Conservation (phyloP, 495 filamentous ascomycete genomes). For the Bathelium albidoporum region DNA sequence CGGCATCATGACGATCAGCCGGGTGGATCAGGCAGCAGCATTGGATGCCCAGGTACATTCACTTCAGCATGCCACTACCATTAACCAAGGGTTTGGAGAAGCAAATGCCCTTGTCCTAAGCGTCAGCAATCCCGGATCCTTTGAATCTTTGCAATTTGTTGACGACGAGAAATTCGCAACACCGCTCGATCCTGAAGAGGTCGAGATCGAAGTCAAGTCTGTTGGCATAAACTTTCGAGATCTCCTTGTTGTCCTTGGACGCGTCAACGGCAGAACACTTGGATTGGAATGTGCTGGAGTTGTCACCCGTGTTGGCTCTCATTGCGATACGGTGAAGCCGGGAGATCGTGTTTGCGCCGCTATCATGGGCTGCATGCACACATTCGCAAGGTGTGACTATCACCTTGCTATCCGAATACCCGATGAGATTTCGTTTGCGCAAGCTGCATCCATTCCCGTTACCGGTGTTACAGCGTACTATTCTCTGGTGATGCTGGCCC, state of each 20-base stretch:
- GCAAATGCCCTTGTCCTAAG: neutral
- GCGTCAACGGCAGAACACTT: neutral
- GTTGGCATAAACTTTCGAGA: constrained; percentile 4
- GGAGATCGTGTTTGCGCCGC: neutral
- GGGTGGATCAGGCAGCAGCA: neutral
- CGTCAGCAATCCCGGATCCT: neutral
- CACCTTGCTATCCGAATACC: neutral
- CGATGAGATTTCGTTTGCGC: constrained; percentile 21
- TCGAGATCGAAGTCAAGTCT: constrained; percentile 10
- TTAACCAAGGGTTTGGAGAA: neutral
- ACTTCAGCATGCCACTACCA: neutral
- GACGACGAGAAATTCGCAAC: neutral
- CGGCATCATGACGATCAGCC: neutral
- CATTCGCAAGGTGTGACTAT: neutral
- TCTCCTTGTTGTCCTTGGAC: neutral
- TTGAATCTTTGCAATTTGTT: neutral
- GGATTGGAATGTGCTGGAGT: neutral
- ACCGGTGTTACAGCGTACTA: constrained; percentile 35
- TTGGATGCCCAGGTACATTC: neutral
- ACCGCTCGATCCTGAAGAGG: constrained; percentile 3
- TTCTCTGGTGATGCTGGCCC: constrained; percentile 28
- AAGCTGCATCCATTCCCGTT: constrained; percentile 36
- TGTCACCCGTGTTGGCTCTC: neutral
- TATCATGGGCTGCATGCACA: neutral
- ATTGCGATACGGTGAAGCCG: neutral